Evolutionary conservation across 2,329 filamentous ascomycete species (phyloP).

Genomic region (Ophiostoma ips): DNA sequence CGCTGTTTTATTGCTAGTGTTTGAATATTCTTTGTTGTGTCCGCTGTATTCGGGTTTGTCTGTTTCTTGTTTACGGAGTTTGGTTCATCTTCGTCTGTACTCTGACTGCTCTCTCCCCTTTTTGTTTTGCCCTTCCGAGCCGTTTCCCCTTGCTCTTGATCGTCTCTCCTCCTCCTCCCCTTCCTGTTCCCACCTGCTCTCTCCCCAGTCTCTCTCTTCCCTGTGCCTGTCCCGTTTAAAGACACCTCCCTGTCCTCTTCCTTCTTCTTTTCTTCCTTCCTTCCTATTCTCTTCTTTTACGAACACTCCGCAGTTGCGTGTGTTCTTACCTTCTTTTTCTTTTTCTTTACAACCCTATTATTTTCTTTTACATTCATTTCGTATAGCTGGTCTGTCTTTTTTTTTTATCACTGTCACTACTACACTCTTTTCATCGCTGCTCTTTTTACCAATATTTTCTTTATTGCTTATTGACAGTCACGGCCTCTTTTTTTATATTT

Average conservation of each 20-base stretch:
- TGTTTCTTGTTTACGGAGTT: not conserved
- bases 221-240: no score
- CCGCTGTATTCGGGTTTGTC: not conserved
- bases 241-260: not conserved
- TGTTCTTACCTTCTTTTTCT: conserved; percentile 18
- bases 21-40: not conserved
- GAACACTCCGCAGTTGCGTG: conserved; percentile 18
- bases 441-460: conserved; percentile 18
- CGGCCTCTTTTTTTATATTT: conserved; percentile 17
- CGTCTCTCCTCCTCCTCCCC: not conserved
- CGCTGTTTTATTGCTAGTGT: no score
- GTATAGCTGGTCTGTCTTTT: conserved; percentile 1
- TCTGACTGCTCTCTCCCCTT: not conserved
- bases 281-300: conserved; percentile 12
- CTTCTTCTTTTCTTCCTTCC: conserved; percentile 15
- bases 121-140: not conserved
- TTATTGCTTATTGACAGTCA: conserved; percentile 22
- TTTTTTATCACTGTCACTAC: conserved; percentile 15
- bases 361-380: not conserved
- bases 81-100: not conserved
- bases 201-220: not conserved
- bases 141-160: not conserved
- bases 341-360: not conserved
- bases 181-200: not conserved
- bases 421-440: conserved; percentile 25